A percentile compares a stretch with the other conserved stretches of the same genome.
Evolutionary conservation across 345 rosid genomes (phyloP).

Genomic region (Turnera subulata): DNA sequence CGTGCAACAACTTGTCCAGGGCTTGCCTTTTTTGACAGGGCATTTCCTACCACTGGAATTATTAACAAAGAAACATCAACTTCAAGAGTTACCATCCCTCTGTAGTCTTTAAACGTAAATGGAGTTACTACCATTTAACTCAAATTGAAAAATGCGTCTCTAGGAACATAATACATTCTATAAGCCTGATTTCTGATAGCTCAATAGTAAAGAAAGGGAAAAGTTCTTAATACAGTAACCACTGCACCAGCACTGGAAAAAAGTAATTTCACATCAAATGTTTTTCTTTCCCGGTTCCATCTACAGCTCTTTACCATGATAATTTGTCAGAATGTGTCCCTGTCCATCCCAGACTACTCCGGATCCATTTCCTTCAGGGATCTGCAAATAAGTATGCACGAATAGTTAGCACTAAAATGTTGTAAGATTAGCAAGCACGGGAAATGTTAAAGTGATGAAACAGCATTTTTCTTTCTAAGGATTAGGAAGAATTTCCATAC

Average conservation of each 20-base stretch:
- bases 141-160: not conserved
- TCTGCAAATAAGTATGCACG: slow-evolving; percentile 34
- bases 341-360: slow-evolving; percentile 90
- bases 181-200: not conserved
- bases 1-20: slow-evolving; percentile 85
- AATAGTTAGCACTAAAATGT: not conserved
- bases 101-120: not conserved
- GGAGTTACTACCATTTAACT: not conserved
- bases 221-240: too few relatives aligned
- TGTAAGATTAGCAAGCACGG: not conserved
- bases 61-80: slow-evolving; percentile 2
- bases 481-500: slow-evolving; percentile 26
- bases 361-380: slow-evolving; percentile 99
- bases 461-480: not conserved
- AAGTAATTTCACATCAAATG: not conserved
- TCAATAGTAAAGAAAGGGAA: not conserved
- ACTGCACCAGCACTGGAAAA: not conserved
- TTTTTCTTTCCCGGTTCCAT: not conserved
- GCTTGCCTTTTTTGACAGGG: slow-evolving; percentile 79
- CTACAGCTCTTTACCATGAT: slow-evolving; percentile 68
- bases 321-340: slow-evolving; percentile 92
- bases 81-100: slow-evolving; percentile 4
- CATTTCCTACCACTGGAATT: slow-evolving; percentile 72
- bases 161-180: not conserved
- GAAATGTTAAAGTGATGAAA: not conserved